Base-by-base conservation (phyloP, 2,329 filamentous ascomycete genomes). In the Claviceps sp. region DNA sequence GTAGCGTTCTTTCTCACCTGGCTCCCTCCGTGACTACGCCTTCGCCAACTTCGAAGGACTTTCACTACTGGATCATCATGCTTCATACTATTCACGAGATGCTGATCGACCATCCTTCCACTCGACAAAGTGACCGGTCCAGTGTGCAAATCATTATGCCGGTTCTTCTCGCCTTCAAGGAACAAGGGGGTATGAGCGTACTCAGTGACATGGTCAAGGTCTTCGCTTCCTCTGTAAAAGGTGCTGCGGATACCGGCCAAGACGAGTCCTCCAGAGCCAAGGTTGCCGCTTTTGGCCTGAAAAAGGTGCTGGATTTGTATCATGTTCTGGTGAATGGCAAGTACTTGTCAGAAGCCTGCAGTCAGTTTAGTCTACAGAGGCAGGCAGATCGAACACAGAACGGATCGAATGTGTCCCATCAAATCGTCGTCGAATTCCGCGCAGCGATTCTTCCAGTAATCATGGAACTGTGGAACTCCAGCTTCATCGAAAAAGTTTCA, bases 401-500 rank as follows among this genome's bases (percentile, higher is more conserved):
- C 13, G 69, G 69, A 23, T 59, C 64, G 2, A 67, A 70, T 22
- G 62, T 73, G 9, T 76, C 82, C 14, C 74, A 79, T 1, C 91
- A 96, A 60, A 85, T 97, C 51, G 72, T 96, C 14, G 82, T 97
- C 5, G 91, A 97, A 64, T 69, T 97, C 43, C 84, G 93, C 43
- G 81, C 86, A 68, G 80, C 83, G 26, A 80, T 96, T 26, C 70
- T 96, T 14, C 87, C 89, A 0, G 79, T 85, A 45, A 77, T 93
- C 42, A 78, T 79, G 52, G 77, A 83, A 46, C 77, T 97, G 29
- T 98, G 93, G 94, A 82, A 88, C 58, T 94, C 89, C 1, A 74
- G 81, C 26, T 79, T 95, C 47, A 80, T 93, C 17, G 88, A 95
- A 59, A 90, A 88, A 60, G 80, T 88, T 1, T 82, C 86, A 3